Conservation (phyloP, 768 basidiomycete genomes). For the Podaxis sp. region DNA sequence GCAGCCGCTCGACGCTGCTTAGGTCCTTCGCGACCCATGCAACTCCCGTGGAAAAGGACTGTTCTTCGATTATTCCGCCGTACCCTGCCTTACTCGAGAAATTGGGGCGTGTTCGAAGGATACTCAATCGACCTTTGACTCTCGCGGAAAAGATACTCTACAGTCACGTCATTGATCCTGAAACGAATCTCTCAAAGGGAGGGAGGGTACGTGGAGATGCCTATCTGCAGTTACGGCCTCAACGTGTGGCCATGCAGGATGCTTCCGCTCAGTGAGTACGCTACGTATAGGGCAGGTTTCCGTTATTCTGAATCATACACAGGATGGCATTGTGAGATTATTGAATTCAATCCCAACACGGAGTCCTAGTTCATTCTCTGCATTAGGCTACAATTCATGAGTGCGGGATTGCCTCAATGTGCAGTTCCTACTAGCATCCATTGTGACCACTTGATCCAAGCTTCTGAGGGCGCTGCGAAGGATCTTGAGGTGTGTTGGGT, state of each 20-base stretch:
- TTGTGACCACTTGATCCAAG: conserved; percentile 97
- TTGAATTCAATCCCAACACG: background rate
- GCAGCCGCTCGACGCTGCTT: conserved; percentile 24
- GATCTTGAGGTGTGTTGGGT: conserved; percentile 69
- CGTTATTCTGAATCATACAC: conserved; percentile 14
- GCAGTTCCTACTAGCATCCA: conserved; percentile 93
- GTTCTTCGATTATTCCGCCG: conserved; percentile 77
- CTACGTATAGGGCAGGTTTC: conserved; percentile 12
- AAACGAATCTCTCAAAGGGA: conserved; percentile 61
- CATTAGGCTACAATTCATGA: conserved; percentile 92
- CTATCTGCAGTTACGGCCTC: conserved; percentile 88
- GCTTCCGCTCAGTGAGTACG: conserved; percentile 79
- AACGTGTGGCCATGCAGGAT: conserved; percentile 98
- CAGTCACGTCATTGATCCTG: conserved; percentile 83
- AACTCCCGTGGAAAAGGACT: conserved; percentile 39
- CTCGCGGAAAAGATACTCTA: conserved; percentile 99
- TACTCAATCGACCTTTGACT: conserved; percentile 80
- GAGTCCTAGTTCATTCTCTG: background rate
- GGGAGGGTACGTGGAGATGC: conserved; percentile 79
- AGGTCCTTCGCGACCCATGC: conserved; percentile 38
- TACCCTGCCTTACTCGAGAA: conserved; percentile 72
- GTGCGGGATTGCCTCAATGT: conserved; percentile 80
- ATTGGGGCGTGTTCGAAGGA: conserved; percentile 63
- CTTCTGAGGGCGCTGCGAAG: conserved; percentile 79
- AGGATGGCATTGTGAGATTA: conserved; percentile 80